These are phyloP conservation scores for Typha latifolia DNA, from an alignment of 176 grass and related monocot species.

Conservation along the genomic window DNA sequence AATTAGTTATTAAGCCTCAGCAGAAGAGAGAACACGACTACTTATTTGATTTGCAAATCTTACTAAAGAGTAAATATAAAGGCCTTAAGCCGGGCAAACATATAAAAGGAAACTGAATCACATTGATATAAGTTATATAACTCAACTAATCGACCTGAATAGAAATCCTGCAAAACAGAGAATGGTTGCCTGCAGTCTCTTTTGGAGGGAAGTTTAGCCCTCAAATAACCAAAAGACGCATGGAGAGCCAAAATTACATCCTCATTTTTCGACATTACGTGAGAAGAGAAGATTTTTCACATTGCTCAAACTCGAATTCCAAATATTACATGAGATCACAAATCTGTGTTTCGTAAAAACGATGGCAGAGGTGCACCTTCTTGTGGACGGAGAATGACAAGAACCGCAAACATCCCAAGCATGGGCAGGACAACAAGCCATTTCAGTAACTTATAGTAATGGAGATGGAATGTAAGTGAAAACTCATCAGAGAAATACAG, in stretches of 20 bases:
- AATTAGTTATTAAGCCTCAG: too few species aligned
- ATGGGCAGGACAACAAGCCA: constrained; percentile 93
- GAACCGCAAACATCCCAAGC: constrained; percentile 81
- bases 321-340: constrained; percentile 16
- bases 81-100: too few species aligned
- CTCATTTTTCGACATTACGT: not conserved
- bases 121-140: too few species aligned
- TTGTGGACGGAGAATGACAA: constrained; percentile 73
- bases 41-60: too few species aligned
- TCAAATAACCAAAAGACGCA: too few species aligned
- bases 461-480: constrained; percentile 88
- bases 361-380: constrained; percentile 86
- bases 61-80: too few species aligned
- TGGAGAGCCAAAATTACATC: not conserved
- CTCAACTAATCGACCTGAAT: too few species aligned
- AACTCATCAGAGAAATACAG: constrained; percentile 88
- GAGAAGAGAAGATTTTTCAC: constrained; percentile 1
- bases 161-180: too few species aligned
- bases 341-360: constrained; percentile 78
- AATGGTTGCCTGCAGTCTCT: too few species aligned
- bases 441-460: constrained; percentile 95
- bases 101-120: too few species aligned
- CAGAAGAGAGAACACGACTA: too few species aligned
- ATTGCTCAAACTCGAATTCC: not conserved
- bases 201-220: too few species aligned